phyloP scores from a whole-genome alignment of 1,284 basidiomycete genomes.

The Ganoderma resinaceum region DNA sequence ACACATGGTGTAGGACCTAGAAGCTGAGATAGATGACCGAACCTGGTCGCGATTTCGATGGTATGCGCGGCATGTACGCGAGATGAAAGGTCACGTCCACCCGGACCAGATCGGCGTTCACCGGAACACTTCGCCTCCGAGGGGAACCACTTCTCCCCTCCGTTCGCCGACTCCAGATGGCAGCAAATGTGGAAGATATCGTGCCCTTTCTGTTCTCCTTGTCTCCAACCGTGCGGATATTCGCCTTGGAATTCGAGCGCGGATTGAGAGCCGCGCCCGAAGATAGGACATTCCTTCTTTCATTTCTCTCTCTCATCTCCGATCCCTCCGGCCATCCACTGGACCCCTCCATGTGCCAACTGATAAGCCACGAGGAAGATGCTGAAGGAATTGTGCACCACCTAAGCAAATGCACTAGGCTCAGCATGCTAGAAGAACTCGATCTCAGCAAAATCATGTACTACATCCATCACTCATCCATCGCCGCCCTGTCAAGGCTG shows the following conservation, averaged over 20 bases:
- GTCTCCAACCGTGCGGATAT: not conserved
- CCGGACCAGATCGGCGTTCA: not conserved
- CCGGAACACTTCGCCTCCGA: not conserved
- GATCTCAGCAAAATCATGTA: not conserved
- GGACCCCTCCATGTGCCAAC: not conserved
- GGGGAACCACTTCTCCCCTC: not conserved
- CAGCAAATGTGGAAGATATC: not conserved
- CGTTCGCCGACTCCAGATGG: not conserved
- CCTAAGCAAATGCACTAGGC: not conserved
- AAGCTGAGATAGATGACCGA: not conserved
- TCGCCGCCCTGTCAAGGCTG: not conserved
- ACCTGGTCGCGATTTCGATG: not conserved
- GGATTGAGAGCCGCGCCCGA: not conserved
- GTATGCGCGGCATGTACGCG: not conserved
- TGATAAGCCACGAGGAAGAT: not conserved
- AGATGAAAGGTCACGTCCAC: not conserved
- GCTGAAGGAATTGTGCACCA: not conserved
- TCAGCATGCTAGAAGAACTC: not conserved
- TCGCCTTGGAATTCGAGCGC: not conserved
- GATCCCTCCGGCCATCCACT: not conserved
- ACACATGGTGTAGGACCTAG: not conserved
- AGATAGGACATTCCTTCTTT: not conserved
- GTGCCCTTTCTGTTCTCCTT: not conserved
- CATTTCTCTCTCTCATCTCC: not conserved
- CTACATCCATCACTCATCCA: not conserved